phyloP scores from a whole-genome alignment of 139 green algal genomes.

The Spirogloea muscicola region DNA sequence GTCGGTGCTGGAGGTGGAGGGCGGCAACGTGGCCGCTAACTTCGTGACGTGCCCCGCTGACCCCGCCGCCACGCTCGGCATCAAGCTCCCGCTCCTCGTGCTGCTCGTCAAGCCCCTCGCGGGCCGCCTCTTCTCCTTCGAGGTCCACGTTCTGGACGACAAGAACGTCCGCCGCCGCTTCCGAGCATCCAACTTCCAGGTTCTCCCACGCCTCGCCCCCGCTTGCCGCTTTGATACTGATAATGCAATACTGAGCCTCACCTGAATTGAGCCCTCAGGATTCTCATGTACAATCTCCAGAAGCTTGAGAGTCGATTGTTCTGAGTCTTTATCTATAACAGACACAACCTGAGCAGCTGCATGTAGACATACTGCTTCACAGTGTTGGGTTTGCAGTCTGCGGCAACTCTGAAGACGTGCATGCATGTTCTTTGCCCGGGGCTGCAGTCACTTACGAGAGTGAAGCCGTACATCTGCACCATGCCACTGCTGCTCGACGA shows the following conservation, averaged over 20 bases:
- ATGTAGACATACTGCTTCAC: too few relatives aligned
- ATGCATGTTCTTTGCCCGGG: too few relatives aligned
- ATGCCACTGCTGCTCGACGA: conserved; percentile 96
- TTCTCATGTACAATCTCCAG: too few relatives aligned
- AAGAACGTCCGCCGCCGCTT: conserved; percentile 96
- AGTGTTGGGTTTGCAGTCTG: too few relatives aligned
- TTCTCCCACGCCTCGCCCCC: too few relatives aligned
- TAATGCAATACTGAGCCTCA: not conserved
- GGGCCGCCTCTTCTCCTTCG: conserved; percentile 95
- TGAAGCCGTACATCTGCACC: conserved; percentile 97
- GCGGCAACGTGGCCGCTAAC: conserved; percentile 83
- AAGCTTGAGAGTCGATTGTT: too few relatives aligned
- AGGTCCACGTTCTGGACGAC: conserved; percentile 95
- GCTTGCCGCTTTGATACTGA: not conserved
- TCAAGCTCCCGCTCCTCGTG: conserved; percentile 96
- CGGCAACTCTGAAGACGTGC: too few relatives aligned
- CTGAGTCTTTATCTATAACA: too few relatives aligned
- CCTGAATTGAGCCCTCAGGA: not conserved
- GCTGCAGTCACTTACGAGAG: conserved; percentile 78
- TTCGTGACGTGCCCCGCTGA: conserved; percentile 91
- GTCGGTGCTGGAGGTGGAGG: conserved; percentile 86
- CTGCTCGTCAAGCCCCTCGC: conserved; percentile 99
- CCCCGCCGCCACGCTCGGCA: conserved; percentile 81
- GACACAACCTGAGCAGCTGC: too few relatives aligned
- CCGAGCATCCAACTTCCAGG: conserved; percentile 96